Base-by-base conservation (phyloP, 1,284 basidiomycete species). In the Tilletiopsis washingtonensis region DNA sequence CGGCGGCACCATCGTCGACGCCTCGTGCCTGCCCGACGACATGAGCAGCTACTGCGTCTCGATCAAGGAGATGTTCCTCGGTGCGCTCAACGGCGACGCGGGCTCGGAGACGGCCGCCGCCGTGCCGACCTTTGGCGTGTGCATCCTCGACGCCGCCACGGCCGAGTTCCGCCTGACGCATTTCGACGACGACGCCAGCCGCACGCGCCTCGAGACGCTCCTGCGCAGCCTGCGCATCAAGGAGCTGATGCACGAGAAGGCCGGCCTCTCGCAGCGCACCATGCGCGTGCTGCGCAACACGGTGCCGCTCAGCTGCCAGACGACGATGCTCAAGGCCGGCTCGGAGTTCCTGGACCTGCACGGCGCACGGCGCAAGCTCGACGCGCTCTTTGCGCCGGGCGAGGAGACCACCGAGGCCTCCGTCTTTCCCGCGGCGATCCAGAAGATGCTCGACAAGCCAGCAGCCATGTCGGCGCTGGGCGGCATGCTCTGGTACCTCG, bases 31-130 rank as follows among this genome's bases (percentile, higher is more conserved):
- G 23, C 86, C 82, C 1, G 88, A 96, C 54, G 94, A 98, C 60
- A 86, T 97, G 75, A 88, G 88, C 3, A 90, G 88, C 19, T 94
- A 98, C 73, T 97, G 91, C 66, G 81, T 98, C 15, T 84, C 89
- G 3, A 84, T 99, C 74, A 85, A 85, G 50, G 91, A 76, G 47
- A 41, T 55, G 40, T 57, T 59, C 11, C 24, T 14, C 12, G 45
- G 43, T 14, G 24, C 14, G 6, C 32, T 39, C 21, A 21, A 36
- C 5, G 36, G 40, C 5, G 23, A 25, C 39, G 40, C 53, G 17
- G 44, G 49, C 6, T 56, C 55, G 24, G 47, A 49, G 4, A 46
- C 25, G 19, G 9, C 40, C 5, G 14, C 21, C 19, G 17, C 34
- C 7, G 52, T 53, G 24, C 74, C 58, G 34, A 47, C 77, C 17